Percentiles rank a stretch among this genome's conserved stretches.
These are phyloP conservation scores for Abrus precatorius DNA, from an alignment of 306 rosid species.

Conservation along the genomic window DNA sequence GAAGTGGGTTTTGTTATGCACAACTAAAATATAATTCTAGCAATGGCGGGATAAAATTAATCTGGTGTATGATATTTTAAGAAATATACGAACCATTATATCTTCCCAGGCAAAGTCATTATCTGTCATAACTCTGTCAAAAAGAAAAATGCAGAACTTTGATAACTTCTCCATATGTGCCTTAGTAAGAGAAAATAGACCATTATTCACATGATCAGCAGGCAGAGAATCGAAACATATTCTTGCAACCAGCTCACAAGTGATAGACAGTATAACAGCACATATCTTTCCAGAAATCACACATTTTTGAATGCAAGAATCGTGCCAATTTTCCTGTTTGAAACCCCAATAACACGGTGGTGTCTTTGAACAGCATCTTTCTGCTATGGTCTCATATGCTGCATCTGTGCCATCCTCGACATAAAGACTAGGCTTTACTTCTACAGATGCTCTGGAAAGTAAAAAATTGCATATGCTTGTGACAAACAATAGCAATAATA, in stretches of 20 bases:
- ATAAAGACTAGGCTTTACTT: slow-evolving; percentile 90
- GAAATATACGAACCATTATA: slow-evolving; percentile 66
- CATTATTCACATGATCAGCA: slow-evolving; percentile 48
- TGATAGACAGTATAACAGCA: slow-evolving; percentile 63
- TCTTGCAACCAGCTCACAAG: slow-evolving; percentile 64
- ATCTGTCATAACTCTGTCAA: slow-evolving; percentile 65
- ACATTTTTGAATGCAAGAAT: slow-evolving; percentile 77
- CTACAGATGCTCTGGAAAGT: slow-evolving; percentile 78
- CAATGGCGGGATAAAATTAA: slow-evolving; percentile 34
- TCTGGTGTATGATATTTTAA: neutral
- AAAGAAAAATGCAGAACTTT: slow-evolving; percentile 80
- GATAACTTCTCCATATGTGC: slow-evolving; percentile 66
- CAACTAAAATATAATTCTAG: slow-evolving; percentile 25
- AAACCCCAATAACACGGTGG: slow-evolving; percentile 68
- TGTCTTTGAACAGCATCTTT: slow-evolving; percentile 47
- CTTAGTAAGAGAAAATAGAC: slow-evolving; percentile 50
- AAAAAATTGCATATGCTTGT: slow-evolving; percentile 38
- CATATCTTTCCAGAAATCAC: slow-evolving; percentile 75
- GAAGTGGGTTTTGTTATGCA: slow-evolving; percentile 4
- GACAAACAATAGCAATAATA: neutral
- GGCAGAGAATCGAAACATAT: slow-evolving; percentile 59
- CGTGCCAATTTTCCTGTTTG: slow-evolving; percentile 79
- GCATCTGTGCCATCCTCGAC: slow-evolving; percentile 65
- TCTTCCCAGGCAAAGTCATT: slow-evolving; percentile 77
- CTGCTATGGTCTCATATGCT: slow-evolving; percentile 42